Evolutionary conservation across 345 rosid genomes (phyloP), one percentile per base, ranked within the genome.

Genomic region (Eucalyptus virginea): DNA sequence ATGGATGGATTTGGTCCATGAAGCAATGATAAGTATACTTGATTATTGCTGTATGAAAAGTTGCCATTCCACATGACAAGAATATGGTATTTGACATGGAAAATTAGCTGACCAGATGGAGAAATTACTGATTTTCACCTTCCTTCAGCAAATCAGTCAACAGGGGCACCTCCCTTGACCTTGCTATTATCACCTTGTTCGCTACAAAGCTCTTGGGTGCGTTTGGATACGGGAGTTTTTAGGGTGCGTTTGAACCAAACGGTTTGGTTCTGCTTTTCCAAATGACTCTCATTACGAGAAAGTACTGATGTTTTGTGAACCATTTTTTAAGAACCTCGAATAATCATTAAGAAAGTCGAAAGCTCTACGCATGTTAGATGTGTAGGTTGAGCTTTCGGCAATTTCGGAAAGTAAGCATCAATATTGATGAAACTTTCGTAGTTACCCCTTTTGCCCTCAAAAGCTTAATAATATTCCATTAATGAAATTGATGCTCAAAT

Each of bases 381-480:
- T 24, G 28, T 56, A 26, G 28, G 30, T 56, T 10, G 62, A 56
- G 62, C 30, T 56, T 56, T 56, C 30, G 62, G 62, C 30, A 56
- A 23, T 56, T 56, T 56, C 62, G 30, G 62, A 56, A 56, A 56
- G 62, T 0, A 24, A 23, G 30, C 13, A 56, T 56, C 13, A 5
- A 56, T 9, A 10, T 56, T 56, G 30, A 24, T 24, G 62, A 56
- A 24, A 0, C 30, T 23, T 56, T 56, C 1, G 30, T 9, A 0
- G 62, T 56, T 56, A 56, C 1, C 30, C 24, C 5, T 54, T 54
- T 21, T 19, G 26, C 58, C 60, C 60, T 21, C 0, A 54, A 56
- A 56, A 56, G 13, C 13, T 56, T 56, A 5, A 9, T 56, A 24
- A 23, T 2, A 56, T 56, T 56, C 30, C 62, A 56, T 56, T 24